phyloP scores from a whole-genome alignment of 352 stramenopile species.

The Pythium guiyangense region DNA sequence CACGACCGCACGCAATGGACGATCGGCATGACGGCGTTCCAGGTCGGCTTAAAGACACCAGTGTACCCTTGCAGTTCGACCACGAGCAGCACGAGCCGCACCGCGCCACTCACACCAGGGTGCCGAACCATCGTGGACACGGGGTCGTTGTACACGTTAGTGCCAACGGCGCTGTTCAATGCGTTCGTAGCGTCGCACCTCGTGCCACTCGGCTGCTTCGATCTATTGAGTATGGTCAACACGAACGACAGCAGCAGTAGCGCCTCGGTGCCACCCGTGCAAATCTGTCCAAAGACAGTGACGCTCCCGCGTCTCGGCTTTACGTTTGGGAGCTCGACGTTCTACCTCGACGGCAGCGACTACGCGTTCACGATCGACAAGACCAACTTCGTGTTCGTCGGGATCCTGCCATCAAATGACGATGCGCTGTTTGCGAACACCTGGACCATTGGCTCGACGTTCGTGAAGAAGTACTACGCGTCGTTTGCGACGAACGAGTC shows the following conservation, averaged over 20 bases:
- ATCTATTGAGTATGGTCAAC: neutral
- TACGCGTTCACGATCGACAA: slow-evolving; percentile 38
- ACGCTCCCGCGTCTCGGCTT: slow-evolving; percentile 46
- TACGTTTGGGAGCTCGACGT: slow-evolving; percentile 51
- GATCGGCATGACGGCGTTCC: slow-evolving; percentile 57
- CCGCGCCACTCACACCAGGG: neutral
- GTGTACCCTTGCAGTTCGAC: slow-evolving; percentile 39
- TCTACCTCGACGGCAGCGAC: no score
- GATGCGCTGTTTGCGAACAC: slow-evolving; percentile 30
- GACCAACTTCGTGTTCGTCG: slow-evolving; percentile 25
- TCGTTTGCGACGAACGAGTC: no score
- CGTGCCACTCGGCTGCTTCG: slow-evolving; percentile 7
- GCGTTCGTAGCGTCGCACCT: slow-evolving; percentile 2
- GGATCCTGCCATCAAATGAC: slow-evolving; percentile 22
- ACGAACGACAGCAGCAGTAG: no score
- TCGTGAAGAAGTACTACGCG: slow-evolving; percentile 73
- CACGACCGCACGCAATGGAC: slow-evolving; percentile 59
- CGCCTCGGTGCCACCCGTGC: no score
- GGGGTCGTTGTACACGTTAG: slow-evolving; percentile 31
- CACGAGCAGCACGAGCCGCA: slow-evolving; percentile 3
- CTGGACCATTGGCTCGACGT: slow-evolving; percentile 78
- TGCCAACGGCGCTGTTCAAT: slow-evolving; percentile 4
- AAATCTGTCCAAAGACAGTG: slow-evolving; percentile 43
- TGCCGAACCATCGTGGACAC: slow-evolving; percentile 58
- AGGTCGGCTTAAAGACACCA: slow-evolving; percentile 31